phyloP scores from a whole-genome alignment of 2,329 filamentous ascomycete species.

The Epichloe elymi region DNA sequence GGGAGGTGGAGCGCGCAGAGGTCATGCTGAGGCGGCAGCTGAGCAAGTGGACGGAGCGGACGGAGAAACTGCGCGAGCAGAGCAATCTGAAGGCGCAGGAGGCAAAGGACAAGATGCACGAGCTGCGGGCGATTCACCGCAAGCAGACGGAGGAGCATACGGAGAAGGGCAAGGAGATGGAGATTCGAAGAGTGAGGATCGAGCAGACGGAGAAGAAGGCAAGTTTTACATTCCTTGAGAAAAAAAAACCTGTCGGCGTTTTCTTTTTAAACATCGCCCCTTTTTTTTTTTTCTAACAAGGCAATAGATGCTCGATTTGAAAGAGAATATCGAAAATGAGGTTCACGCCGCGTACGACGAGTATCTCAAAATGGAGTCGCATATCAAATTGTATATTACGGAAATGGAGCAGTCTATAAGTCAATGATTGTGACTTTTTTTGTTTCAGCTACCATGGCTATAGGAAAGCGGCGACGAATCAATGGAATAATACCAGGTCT shows the following conservation, averaged over 20 bases:
- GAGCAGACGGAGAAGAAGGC: constrained; percentile 99
- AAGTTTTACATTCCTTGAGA: constrained; percentile 8
- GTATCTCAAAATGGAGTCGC: constrained; percentile 93
- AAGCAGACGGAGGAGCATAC: constrained; percentile 71
- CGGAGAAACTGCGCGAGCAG: constrained; percentile 67
- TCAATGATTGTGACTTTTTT: constrained; percentile 4
- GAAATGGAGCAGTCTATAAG: constrained; percentile 88
- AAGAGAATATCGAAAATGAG: constrained; percentile 94
- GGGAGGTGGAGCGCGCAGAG: constrained; percentile 84
- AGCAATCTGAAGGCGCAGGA: constrained; percentile 69
- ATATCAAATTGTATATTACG: constrained; percentile 94
- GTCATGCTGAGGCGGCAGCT: constrained; percentile 72
- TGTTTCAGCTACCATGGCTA: too few relatives aligned
- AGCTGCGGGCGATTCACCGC: constrained; percentile 66
- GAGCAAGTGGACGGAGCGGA: constrained; percentile 73
- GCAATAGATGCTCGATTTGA: constrained; percentile 82
- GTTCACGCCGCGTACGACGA: constrained; percentile 83
- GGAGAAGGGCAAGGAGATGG: constrained; percentile 84
- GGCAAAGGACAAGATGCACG: constrained; percentile 82
- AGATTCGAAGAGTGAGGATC: constrained; percentile 80
- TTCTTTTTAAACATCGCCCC: background rate
- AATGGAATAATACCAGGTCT: constrained; percentile 23
- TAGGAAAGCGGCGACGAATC: constrained; percentile 5
- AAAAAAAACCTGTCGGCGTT: too few relatives aligned
- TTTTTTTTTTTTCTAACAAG: background rate